Conservation (phyloP, 1,284 basidiomycete genomes). For the Ustilago esculenta region DNA sequence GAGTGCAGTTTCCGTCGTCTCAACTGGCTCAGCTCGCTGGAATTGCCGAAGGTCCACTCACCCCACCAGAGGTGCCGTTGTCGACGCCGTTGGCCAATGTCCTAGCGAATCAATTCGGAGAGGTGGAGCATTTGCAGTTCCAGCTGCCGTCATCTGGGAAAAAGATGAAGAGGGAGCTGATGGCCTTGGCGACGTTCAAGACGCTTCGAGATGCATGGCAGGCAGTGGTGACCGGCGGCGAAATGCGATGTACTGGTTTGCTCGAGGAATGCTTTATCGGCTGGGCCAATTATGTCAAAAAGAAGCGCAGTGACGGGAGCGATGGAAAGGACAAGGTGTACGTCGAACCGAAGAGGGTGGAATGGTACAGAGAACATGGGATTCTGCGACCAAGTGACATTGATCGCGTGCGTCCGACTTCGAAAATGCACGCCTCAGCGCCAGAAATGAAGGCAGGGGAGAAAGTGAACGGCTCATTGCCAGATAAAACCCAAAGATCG, state of each 20-base stretch:
- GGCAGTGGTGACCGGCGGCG: slow-evolving; percentile 48
- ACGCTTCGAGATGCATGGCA: slow-evolving; percentile 50
- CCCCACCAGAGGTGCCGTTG: slow-evolving; percentile 11
- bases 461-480: background rate
- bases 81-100: slow-evolving; percentile 43
- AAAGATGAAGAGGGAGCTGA: slow-evolving; percentile 48
- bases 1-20: slow-evolving; percentile 54
- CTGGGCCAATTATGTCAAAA: slow-evolving; percentile 46
- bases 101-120: slow-evolving; percentile 43
- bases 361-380: slow-evolving; percentile 28
- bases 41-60: background rate
- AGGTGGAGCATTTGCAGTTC: slow-evolving; percentile 40
- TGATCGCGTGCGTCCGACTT: slow-evolving; percentile 17
- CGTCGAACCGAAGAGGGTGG: slow-evolving; percentile 30
- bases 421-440: background rate
- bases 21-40: slow-evolving; percentile 38
- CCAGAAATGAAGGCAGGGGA: background rate
- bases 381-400: slow-evolving; percentile 26
- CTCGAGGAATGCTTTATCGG: slow-evolving; percentile 59
- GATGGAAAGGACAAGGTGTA: slow-evolving; percentile 34
- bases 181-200: slow-evolving; percentile 52
- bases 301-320: slow-evolving; percentile 2
- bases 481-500: background rate
- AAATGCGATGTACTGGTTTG: slow-evolving; percentile 52
- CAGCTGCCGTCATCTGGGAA: slow-evolving; percentile 32